These are phyloP conservation scores for Solanum appendiculatum DNA, from an alignment of 257 asterid species.

Conservation along the genomic window DNA sequence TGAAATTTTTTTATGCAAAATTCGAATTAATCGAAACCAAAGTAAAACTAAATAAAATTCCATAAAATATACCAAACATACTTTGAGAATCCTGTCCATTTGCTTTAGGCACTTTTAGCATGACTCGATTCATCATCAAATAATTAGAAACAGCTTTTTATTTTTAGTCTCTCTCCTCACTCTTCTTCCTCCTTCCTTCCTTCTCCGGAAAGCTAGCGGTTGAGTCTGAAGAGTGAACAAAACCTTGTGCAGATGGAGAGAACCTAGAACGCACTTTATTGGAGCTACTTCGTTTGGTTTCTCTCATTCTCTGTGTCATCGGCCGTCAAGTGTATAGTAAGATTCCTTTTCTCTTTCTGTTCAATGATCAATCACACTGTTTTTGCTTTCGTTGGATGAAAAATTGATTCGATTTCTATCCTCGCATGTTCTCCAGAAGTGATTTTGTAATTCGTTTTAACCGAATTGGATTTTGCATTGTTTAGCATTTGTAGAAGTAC, in stretches of 20 bases:
- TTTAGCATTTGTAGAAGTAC: neutral
- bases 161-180: neutral
- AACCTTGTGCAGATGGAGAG: no score
- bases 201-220: slow-evolving; percentile 9
- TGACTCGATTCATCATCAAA: neutral
- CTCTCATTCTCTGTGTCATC: neutral
- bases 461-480: neutral
- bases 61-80: neutral
- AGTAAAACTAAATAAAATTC: neutral
- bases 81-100: neutral
- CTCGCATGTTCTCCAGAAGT: neutral
- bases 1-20: no score
- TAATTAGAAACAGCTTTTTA: neutral
- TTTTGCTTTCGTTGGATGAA: neutral
- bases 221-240: neutral
- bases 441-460: neutral
- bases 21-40: neutral
- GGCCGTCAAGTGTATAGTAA: neutral
- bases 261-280: neutral
- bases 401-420: neutral
- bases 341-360: neutral
- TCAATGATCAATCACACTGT: neutral
- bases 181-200: neutral
- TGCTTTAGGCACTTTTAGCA: neutral
- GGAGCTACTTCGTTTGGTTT: neutral